Evolutionary conservation across 176 grass and related monocot genomes (phyloP), one percentile per base, ranked within the genome.

Genomic region (Neostapfia colusana): DNA sequence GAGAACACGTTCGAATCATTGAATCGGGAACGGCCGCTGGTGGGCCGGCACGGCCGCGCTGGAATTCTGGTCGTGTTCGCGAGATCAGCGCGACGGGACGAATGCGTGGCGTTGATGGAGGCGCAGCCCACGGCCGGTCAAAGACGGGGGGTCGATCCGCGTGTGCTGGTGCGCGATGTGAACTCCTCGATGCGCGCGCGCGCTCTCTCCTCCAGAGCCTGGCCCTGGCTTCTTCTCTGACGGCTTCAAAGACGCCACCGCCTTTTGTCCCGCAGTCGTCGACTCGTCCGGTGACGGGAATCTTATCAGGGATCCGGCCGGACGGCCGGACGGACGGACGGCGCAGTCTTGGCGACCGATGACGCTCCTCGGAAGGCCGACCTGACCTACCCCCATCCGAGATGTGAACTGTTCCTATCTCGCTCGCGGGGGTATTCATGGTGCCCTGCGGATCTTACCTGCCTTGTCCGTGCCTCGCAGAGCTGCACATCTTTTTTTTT

Each of bases 201-300:
- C 6, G 17, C 49, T 20, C 18, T 20, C 4, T n/a, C n/a, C n/a
- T n/a, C 6, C 18, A 15, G 21, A 15, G 18, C 34, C 78, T 31
- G 78, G 20, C 13, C 46, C 62, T 27, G 25, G 2, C n/a, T 16
- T 31, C 31, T 25, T 14, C 44, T 51, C 3, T 35, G 25, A 20
- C 39, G 4, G 49, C 71, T 67, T 75, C 5, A 46, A 67, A 67
- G 58, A 57, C 71, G 31, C 6, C 69, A 41, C 69, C 46, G 31
- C 18, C 15, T 83, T 83, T 50, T 83, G 81, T 77, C 81, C 53
- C 60, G 53, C 81, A 41, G 73, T 42, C 62, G 55, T 70, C 73
- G 65, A 70, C 81, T 5, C 76, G 72, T 77, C 42, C 73, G 14
- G 41, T 18, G 15, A 37, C 21, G 65, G 21, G 54, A 84, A 77